Conservation (phyloP, 2,329 filamentous ascomycete species). For the Aciculosporium take region DNA sequence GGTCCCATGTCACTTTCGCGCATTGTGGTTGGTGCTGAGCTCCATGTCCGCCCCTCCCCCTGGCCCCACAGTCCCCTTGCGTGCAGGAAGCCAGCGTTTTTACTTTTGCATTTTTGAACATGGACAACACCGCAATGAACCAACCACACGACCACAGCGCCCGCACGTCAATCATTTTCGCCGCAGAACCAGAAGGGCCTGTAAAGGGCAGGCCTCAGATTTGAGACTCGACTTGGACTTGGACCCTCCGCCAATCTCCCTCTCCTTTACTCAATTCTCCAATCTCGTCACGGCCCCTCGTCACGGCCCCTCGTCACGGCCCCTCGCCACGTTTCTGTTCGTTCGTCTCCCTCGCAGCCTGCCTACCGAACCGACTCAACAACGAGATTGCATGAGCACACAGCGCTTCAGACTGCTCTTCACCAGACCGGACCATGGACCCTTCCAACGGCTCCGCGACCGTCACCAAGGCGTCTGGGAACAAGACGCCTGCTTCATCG, state of each 20-base stretch:
- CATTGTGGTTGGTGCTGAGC: neutral
- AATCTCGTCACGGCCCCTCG: neutral
- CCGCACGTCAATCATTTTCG: too few species aligned
- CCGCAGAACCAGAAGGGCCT: too few species aligned
- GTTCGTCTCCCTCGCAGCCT: neutral
- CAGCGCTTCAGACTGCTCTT: neutral
- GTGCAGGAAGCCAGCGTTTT: too few species aligned
- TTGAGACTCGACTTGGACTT: too few species aligned
- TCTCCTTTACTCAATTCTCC: neutral
- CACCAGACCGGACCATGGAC: slow-evolving; percentile 7
- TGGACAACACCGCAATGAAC: too few species aligned
- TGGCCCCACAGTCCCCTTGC: neutral
- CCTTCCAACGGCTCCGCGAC: slow-evolving; percentile 19
- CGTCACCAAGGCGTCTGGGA: slow-evolving; percentile 18
- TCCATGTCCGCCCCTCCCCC: neutral
- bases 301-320: neutral
- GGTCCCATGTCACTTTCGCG: too few species aligned
- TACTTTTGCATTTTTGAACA: too few species aligned
- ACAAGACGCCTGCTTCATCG: slow-evolving; percentile 7
- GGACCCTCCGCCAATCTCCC: neutral
- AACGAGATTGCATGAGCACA: neutral
- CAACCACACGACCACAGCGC: too few species aligned
- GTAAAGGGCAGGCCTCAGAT: too few species aligned
- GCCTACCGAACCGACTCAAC: neutral
- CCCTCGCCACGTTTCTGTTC: too few species aligned